Percentiles rank a stretch among this genome's conserved stretches.
phyloP scores from a whole-genome alignment of 345 rosid genomes.

The Eucalyptus microcorys region DNA sequence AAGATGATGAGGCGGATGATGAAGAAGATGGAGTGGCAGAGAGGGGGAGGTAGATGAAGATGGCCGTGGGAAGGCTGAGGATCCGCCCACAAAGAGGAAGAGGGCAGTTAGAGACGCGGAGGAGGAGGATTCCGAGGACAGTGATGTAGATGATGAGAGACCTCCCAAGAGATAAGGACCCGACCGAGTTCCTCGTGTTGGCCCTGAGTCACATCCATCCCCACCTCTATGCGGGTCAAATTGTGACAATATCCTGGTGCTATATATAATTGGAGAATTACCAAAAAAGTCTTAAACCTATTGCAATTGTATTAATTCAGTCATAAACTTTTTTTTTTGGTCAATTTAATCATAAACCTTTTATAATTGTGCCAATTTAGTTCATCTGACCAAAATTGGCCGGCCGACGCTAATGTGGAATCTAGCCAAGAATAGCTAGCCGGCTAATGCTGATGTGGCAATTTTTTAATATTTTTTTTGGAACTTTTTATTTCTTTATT shows the following conservation, averaged over 20 bases:
- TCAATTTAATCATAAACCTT: too few relatives aligned
- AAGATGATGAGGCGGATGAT: constrained; percentile 12
- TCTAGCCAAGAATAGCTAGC: too few relatives aligned
- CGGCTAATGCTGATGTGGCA: too few relatives aligned
- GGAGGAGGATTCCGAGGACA: not conserved
- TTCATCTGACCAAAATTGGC: too few relatives aligned
- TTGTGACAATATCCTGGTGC: not conserved
- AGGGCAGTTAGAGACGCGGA: not conserved
- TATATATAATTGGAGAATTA: not conserved
- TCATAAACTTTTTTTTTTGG: too few relatives aligned
- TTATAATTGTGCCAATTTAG: too few relatives aligned
- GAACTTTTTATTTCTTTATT: too few relatives aligned
- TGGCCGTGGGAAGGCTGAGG: constrained; percentile 13
- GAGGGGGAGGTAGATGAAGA: constrained; percentile 38
- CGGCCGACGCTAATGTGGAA: too few relatives aligned
- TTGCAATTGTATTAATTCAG: too few relatives aligned
- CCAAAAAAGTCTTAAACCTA: too few relatives aligned
- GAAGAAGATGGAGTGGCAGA: constrained; percentile 31
- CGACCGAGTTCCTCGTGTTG: not conserved
- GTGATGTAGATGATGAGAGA: not conserved
- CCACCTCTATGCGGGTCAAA: not conserved
- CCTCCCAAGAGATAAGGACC: not conserved
- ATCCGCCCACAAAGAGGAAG: not conserved
- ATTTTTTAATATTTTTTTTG: too few relatives aligned
- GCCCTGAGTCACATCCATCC: not conserved